Evolutionary conservation across 495 filamentous ascomycete genomes (phyloP).

Genomic region (Penicillium silybi): DNA sequence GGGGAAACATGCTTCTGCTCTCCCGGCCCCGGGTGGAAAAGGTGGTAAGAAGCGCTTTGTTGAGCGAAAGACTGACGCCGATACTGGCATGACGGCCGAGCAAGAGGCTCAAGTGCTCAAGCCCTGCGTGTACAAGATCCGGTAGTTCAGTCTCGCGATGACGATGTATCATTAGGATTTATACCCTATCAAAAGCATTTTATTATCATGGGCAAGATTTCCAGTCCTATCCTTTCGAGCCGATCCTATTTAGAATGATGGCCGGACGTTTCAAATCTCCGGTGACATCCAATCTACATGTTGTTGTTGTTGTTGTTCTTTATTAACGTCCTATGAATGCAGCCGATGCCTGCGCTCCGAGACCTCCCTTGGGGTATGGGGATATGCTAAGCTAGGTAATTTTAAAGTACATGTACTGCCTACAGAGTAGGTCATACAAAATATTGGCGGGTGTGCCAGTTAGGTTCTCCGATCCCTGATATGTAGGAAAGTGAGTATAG

Average conservation of each 20-base stretch:
- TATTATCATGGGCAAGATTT: not conserved
- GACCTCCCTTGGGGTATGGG: no score
- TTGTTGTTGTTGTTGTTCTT: no score
- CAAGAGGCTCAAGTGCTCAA: conserved; percentile 74
- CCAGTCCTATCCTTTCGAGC: not conserved
- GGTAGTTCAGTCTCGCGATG: conserved; percentile 41
- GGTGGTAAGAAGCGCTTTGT: conserved; percentile 57
- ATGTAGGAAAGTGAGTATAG: no score
- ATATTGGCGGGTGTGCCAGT: no score
- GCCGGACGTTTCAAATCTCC: not conserved
- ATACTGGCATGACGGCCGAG: conserved; percentile 45
- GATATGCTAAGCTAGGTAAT: no score
- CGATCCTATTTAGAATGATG: not conserved
- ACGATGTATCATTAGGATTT: not conserved
- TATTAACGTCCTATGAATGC: no score
- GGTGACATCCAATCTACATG: not conserved
- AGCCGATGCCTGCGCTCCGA: no score
- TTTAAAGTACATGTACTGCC: no score
- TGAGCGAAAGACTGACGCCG: conserved; percentile 49
- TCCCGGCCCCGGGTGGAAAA: conserved; percentile 41
- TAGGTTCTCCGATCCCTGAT: no score
- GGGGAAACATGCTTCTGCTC: conserved; percentile 60
- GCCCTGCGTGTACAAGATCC: conserved; percentile 94
- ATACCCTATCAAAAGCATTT: not conserved
- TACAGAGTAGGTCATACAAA: no score